Evolutionary conservation across 1,139 yeast genomes (phyloP).

Genomic region (Candida gigantensis): DNA sequence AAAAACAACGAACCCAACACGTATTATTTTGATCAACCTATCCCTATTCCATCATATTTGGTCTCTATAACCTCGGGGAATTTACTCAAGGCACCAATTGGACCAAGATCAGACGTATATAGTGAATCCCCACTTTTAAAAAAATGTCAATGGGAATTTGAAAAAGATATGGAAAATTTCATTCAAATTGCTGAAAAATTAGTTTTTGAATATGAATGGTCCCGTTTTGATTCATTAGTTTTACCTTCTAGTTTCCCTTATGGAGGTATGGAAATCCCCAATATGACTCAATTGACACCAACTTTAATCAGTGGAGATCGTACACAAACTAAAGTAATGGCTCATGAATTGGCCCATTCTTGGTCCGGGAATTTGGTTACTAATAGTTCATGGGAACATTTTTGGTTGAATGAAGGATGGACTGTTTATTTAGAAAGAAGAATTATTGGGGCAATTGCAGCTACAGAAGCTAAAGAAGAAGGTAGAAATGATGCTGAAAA

Average conservation of each 20-base stretch:
- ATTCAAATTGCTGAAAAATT: constrained; percentile 34
- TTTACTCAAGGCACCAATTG: constrained; percentile 30
- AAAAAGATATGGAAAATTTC: constrained; percentile 37
- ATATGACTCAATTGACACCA: constrained; percentile 39
- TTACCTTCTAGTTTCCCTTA: constrained; percentile 39
- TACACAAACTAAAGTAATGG: constrained; percentile 37
- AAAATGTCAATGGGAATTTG: constrained; percentile 39
- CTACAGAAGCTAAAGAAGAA: constrained; percentile 22
- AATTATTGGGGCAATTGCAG: constrained; percentile 34
- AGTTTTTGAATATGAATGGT: constrained; percentile 38
- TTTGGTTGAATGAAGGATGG: constrained; percentile 45
- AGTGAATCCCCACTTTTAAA: constrained; percentile 28
- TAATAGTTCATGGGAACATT: constrained; percentile 40
- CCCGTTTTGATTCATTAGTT: constrained; percentile 33
- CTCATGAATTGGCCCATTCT: constrained; percentile 42
- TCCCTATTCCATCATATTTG: constrained; percentile 39
- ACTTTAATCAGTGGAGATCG: constrained; percentile 37
- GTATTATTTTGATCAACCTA: constrained; percentile 32
- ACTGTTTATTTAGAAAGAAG: constrained; percentile 40
- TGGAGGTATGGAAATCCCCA: constrained; percentile 45
- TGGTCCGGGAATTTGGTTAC: constrained; percentile 44
- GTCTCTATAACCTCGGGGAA: constrained; percentile 40
- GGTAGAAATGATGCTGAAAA: constrained; percentile 21
- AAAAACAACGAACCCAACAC: constrained; percentile 9
- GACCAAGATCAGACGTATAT: constrained; percentile 37